Evolutionary conservation across 2,329 filamentous ascomycete genomes (phyloP).

Genomic region (Talaromyces funiculosus): DNA sequence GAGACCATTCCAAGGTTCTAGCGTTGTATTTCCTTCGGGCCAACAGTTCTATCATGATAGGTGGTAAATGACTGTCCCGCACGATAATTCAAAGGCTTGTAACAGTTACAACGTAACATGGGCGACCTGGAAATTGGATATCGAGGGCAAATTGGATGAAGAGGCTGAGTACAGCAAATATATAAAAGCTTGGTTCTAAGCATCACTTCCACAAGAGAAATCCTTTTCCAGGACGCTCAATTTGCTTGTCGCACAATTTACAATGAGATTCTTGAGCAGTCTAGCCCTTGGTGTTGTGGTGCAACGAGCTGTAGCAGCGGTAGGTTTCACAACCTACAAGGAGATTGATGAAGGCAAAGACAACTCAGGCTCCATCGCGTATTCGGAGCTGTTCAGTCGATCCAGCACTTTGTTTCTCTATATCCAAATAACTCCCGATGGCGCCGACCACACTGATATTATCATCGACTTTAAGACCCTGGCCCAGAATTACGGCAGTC

Average conservation of each 20-base stretch:
- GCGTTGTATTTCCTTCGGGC: too few relatives aligned
- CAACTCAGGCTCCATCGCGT: constrained; percentile 1
- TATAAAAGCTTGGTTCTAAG: too few relatives aligned
- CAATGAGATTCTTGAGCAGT: not conserved
- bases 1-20: too few relatives aligned
- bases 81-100: too few relatives aligned
- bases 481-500: constrained; percentile 6
- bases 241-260: not conserved
- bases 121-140: too few relatives aligned
- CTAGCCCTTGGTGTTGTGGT: not conserved
- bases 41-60: too few relatives aligned
- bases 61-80: too few relatives aligned
- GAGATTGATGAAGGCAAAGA: constrained; percentile 3
- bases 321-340: constrained; percentile 8
- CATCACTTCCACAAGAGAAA: too few relatives aligned
- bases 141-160: too few relatives aligned
- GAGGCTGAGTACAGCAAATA: too few relatives aligned
- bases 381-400: not conserved
- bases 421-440: constrained; percentile 3
- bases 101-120: too few relatives aligned
- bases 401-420: constrained; percentile 8
- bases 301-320: not conserved
- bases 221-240: too few relatives aligned
- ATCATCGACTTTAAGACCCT: constrained; percentile 3
- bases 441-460: constrained; percentile 4